A percentile compares a stretch with the other conserved stretches of the same genome.
phyloP scores from a whole-genome alignment of 306 rosid species.

The Rosa multiflora region DNA sequence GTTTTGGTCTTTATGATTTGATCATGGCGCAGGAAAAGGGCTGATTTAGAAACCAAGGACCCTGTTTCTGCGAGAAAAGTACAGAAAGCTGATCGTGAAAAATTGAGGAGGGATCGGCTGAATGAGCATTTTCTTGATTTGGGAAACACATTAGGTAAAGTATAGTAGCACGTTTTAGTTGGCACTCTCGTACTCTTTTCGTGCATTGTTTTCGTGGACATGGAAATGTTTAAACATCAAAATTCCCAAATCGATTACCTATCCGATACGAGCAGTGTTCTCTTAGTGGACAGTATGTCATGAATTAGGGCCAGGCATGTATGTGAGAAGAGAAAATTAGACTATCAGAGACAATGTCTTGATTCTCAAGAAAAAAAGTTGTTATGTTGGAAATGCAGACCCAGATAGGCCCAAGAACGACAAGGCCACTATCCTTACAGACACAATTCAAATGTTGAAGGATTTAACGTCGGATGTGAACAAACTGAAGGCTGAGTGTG shows the following conservation, averaged over 20 bases:
- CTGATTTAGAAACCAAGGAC: constrained; percentile 54
- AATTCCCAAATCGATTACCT: background rate
- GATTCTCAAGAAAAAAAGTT: background rate
- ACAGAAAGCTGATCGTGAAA: constrained; percentile 95
- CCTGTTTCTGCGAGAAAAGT: constrained; percentile 61
- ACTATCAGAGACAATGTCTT: background rate
- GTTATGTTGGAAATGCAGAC: constrained; percentile 48
- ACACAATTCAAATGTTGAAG: constrained; percentile 69
- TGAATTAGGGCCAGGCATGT: background rate
- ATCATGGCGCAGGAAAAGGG: constrained; percentile 42
- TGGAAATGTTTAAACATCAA: background rate
- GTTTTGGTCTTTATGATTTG: background rate
- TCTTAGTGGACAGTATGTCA: background rate
- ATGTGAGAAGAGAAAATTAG: background rate
- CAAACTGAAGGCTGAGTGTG: constrained; percentile 62
- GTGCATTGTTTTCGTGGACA: background rate
- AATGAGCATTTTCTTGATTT: constrained; percentile 77
- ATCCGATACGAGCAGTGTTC: background rate
- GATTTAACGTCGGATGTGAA: constrained; percentile 70
- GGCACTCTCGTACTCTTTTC: background rate
- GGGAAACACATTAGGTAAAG: constrained; percentile 67
- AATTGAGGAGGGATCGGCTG: constrained; percentile 77
- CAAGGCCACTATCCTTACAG: constrained; percentile 81
- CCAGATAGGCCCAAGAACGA: constrained; percentile 93
- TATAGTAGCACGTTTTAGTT: background rate